Base-by-base conservation (phyloP, 1,284 basidiomycete genomes). In the Waitea zeae region DNA sequence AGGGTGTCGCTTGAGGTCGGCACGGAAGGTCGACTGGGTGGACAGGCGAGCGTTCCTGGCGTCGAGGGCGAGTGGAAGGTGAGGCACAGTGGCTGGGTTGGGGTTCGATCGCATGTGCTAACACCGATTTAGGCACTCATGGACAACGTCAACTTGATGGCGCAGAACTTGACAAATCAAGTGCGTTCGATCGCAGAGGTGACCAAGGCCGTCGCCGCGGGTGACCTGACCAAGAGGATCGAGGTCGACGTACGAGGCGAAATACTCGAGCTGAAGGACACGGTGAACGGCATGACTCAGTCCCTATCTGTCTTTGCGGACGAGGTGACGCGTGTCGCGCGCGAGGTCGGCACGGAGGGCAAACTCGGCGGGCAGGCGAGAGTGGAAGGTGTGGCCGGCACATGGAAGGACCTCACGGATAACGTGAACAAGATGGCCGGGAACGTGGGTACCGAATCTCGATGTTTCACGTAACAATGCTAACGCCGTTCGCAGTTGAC, bases 381-480 rank as follows among this genome's bases (percentile, higher is more conserved):
- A 34, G 86, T 90, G 27, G 73, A 82, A 46, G 87, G 93, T 50
- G 89, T 98, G 36, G 84, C 88, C 42, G 95, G 95, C 34, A 95
- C 87, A 1, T 97, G 95, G 93, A 92, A 93, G 72, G 87, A 89
- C 51, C 64, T 96, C 53, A 95, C 89, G 32, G 89, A 95, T 54
- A 92, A 84, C 57, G 83, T 93, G 46, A 90, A 92, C 51, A 71
- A 84, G 42, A 86, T 87, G 81, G 81, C 80, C 35, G 70, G 70
- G 31, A 84, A 84, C 45, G 77, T 82, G 45, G 44, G 75, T 61
- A 17, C 19, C 34, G 20, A 20, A 18, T 33, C 13, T 26, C n/a
- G 33, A 39, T 22, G 40, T 11, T 20, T n/a, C n/a, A n/a, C n/a
- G 12, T 34, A 3, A 12, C 31, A 18, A 17, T 27, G 17, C 20